Evolutionary conservation across 2,329 filamentous ascomycete genomes (phyloP).

Genomic region (Cercospora beticola): DNA sequence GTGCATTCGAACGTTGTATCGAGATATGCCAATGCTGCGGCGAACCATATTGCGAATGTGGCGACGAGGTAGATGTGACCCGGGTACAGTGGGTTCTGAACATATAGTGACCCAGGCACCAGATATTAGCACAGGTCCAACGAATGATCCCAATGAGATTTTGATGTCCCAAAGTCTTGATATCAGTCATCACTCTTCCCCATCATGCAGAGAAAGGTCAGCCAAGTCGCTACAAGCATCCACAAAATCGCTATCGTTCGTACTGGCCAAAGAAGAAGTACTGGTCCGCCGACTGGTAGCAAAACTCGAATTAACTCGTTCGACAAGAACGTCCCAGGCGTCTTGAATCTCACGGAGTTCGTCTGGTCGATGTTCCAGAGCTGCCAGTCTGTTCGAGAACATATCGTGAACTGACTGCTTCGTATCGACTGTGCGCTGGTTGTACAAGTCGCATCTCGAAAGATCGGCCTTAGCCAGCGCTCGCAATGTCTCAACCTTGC

Average conservation of each 20-base stretch:
- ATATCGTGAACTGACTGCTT: neutral
- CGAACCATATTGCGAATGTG: constrained; percentile 2
- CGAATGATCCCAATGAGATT: neutral
- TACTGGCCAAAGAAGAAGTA: neutral
- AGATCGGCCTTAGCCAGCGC: neutral
- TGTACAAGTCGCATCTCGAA: neutral
- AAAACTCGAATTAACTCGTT: neutral
- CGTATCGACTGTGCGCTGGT: neutral
- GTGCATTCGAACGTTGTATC: constrained; percentile 1
- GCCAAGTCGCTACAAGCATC: neutral
- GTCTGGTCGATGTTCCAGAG: neutral
- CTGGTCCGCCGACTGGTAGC: neutral
- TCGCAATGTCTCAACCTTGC: neutral
- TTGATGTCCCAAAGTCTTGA: neutral
- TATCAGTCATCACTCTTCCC: neutral
- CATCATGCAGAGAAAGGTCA: neutral
- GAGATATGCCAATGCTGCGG: neutral
- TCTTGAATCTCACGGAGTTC: neutral
- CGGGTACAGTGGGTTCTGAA: neutral
- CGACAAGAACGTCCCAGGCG: neutral
- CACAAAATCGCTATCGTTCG: neutral
- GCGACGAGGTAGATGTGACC: neutral
- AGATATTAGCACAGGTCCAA: neutral
- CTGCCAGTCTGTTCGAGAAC: neutral
- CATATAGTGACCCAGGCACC: neutral